A percentile compares a stretch with the other conserved stretches of the same genome.
phyloP scores from a whole-genome alignment of 2,329 filamentous ascomycete species.

The Clarireedia monteithiana region DNA sequence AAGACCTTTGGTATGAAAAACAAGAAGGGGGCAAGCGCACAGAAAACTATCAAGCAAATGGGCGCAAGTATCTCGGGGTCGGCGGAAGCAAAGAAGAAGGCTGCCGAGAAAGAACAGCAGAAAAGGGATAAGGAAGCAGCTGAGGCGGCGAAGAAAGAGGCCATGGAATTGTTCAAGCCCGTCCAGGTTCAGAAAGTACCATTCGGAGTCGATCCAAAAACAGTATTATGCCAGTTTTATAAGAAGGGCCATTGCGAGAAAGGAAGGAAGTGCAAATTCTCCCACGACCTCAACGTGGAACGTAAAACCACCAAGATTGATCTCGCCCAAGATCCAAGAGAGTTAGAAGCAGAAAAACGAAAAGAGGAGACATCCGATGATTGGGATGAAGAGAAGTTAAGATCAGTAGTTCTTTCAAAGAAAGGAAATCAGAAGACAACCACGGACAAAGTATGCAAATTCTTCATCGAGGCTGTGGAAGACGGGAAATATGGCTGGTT shows the following conservation, averaged over 20 bases:
- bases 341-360: constrained; percentile 67
- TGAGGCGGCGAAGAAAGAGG: constrained; percentile 75
- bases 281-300: constrained; percentile 82
- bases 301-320: constrained; percentile 89
- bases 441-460: constrained; percentile 99
- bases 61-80: constrained; percentile 67
- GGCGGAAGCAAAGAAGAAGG: constrained; percentile 80
- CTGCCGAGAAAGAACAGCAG: constrained; percentile 57
- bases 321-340: constrained; percentile 78
- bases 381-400: constrained; percentile 96
- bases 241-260: constrained; percentile 98
- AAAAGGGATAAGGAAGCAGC: constrained; percentile 88
- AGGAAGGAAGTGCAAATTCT: constrained; percentile 96
- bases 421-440: constrained; percentile 94
- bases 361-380: constrained; percentile 89
- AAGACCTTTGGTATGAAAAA: constrained; percentile 99
- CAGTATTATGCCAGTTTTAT: constrained; percentile 90
- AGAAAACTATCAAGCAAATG: constrained; percentile 85
- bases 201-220: constrained; percentile 97
- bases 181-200: constrained; percentile 96
- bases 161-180: constrained; percentile 75
- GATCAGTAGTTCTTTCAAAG: constrained; percentile 85
- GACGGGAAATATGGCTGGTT: constrained; percentile 99
- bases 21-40: constrained; percentile 88
- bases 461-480: constrained; percentile 93